Percentiles rank a stretch among this genome's conserved stretches.
Conservation (phyloP, 352 stramenopile species). For the Elongisporangium senticosum region DNA sequence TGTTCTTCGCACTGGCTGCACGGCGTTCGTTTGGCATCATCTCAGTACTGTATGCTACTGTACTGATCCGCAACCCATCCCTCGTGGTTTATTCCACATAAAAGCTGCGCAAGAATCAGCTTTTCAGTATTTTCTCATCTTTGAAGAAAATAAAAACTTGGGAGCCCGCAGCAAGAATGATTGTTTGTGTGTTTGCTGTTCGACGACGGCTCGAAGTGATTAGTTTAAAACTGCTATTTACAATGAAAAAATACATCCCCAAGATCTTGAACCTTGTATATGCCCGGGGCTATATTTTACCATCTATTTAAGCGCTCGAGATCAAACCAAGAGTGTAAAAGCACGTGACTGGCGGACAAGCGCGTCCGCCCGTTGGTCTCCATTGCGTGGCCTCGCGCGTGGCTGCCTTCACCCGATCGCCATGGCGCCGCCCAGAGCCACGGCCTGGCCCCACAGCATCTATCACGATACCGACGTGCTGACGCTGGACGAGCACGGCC, state of each 20-base stretch:
- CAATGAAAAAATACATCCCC: neutral
- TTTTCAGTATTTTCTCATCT: neutral
- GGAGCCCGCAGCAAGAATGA: neutral
- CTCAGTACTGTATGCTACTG: too few species aligned
- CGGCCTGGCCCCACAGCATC: neutral
- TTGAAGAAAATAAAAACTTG: neutral
- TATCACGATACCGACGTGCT: neutral
- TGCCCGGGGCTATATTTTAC: neutral
- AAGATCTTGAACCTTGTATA: neutral
- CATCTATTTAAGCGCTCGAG: neutral
- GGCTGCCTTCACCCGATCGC: neutral
- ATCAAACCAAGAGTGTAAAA: neutral
- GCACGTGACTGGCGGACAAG: neutral
- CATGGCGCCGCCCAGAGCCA: neutral
- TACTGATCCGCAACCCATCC: too few species aligned
- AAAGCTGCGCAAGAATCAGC: too few species aligned
- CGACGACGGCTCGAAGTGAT: neutral
- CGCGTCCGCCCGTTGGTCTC: neutral
- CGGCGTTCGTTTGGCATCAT: too few species aligned
- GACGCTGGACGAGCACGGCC: neutral
- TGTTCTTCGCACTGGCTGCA: too few species aligned
- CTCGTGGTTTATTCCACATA: too few species aligned
- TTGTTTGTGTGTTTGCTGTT: neutral
- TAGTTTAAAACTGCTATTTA: neutral
- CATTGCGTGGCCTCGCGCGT: neutral